These are phyloP conservation scores for Backusella parvicylindrica DNA, from an alignment of 192 early-diverging fungal genomes.

Conservation along the genomic window DNA sequence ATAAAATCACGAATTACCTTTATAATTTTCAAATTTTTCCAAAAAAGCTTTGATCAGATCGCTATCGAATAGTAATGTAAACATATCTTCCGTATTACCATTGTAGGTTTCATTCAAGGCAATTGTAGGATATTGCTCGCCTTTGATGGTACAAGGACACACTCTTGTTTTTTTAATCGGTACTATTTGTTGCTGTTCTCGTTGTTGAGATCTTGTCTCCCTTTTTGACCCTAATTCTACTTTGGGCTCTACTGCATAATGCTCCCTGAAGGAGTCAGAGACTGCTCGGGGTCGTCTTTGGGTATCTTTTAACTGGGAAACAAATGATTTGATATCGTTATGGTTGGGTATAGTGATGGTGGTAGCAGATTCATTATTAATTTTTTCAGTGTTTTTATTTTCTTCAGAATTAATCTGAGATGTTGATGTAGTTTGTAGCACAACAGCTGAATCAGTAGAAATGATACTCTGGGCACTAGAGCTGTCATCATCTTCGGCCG, in stretches of 20 bases:
- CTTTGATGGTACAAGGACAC: slow-evolving; percentile 44
- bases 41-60: slow-evolving; percentile 42
- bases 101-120: slow-evolving; percentile 39
- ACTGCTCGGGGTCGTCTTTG: slow-evolving; percentile 5
- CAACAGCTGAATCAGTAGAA: neutral
- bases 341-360: neutral
- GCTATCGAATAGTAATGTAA: slow-evolving; percentile 47
- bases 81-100: slow-evolving; percentile 43
- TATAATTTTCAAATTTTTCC: slow-evolving; percentile 38
- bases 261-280: slow-evolving; percentile 11
- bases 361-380: neutral
- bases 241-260: neutral
- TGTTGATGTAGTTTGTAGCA: neutral
- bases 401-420: neutral
- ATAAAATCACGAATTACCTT: slow-evolving; percentile 27
- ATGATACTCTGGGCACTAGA: neutral
- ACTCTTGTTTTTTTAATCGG: slow-evolving; percentile 15
- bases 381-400: neutral
- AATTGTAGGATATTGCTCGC: slow-evolving; percentile 41
- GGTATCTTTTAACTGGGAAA: slow-evolving; percentile 2
- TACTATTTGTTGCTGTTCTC: neutral
- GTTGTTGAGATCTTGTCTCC: neutral
- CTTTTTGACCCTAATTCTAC: neutral
- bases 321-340: neutral
- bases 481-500: neutral